Evolutionary conservation across 441 rosid genomes (phyloP), one percentile per base, ranked within the genome.

Genomic region (Gossypium gossypioides): DNA sequence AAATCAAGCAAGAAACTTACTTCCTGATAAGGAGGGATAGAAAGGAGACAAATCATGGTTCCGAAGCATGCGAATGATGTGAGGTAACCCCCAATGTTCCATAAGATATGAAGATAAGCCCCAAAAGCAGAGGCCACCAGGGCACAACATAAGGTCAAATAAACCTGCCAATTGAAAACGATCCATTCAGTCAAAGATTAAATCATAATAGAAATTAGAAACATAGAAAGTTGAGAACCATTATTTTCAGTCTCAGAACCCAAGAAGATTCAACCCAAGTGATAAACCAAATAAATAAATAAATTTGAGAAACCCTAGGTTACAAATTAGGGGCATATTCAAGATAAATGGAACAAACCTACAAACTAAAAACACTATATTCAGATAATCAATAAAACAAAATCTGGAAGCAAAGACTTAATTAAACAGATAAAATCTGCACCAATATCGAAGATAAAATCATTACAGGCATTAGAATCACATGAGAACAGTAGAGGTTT

Each of bases 11-110:
- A 34, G 8, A 34, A 13, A 22, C 3, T 81, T 81, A 84, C 91
- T 82, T 87, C 90, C 79, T 88, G 76, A 60, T 78, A 71, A 3
- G 86, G 71, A 63, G 90, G 86, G 7, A 73, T 70, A 0, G 86
- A 80, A 9, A 82, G 84, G 3, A 88, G 78, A 89, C 93, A 88
- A 13, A 55, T 61, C 4, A 87, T 85, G 74, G 86, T 75, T 68
- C 90, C 92, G 6, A 86, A 1, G 78, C 82, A 81, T 18, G 87
- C 96, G 18, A 91, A 3, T 2, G 86, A 79, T 0, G 97, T 93
- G 9, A 91, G 72, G 40, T 88, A 69, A 52, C 97, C 98, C 54
- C 97, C 97, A 2, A 91, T 87, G 67, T 93, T 91, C 91, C 85
- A 91, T 4, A 88, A 61, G 16, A 89, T 68, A 79, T 93, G 97